Base-by-base conservation (phyloP, 2,329 filamentous ascomycete species). In the Fusarium coicis region DNA sequence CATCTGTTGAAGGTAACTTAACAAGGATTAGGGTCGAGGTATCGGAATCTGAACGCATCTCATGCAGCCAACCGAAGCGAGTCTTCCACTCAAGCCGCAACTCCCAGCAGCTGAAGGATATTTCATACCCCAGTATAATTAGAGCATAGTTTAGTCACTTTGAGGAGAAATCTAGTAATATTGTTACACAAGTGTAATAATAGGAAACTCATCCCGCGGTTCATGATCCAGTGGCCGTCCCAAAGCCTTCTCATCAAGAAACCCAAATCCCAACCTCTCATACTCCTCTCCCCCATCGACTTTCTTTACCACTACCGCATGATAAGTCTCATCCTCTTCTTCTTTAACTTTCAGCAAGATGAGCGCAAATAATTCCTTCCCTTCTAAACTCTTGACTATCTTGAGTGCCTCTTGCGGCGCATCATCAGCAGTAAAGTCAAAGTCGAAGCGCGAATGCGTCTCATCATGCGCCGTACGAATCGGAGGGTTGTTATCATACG, bases 151-250 rank as follows among this genome's bases (percentile, higher is more conserved):
- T 30, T 30, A 30, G 30, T 9, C 10, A 30, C 30, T 30, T 30
- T 30, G 3, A 3, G 10, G 10, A 10, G 10, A 8, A 30, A 30
- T 30, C 8, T 10, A 30, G 30, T 30, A 26, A 6, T 26, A 26
- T 4, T 30, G 9, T 37, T 9, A 68, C 6, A 68, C 32, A 18
- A 68, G 56, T 3, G 56, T 68, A 1, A 68, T 30, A 11, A 56
- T 4, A 0, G 66, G 66, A 23, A 40, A 4, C 6, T 56, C 39
- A 1, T 42, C 43, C 14, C 21, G 19, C 1, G 21, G 10, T 37
- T 36, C 30, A 12, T 23, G 16, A 10, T 67, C 28, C n/a, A n/a
- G n/a, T 4, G 14, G 47, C 14, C 32, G 10, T 15, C 64, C 47
- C 6, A 68, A n/a, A 7, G 19, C 39, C 15, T 44, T 50, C 10